Evolutionary conservation across 345 rosid genomes (phyloP), one percentile per base, ranked within the genome.

Genomic region (Combretum micranthum): DNA sequence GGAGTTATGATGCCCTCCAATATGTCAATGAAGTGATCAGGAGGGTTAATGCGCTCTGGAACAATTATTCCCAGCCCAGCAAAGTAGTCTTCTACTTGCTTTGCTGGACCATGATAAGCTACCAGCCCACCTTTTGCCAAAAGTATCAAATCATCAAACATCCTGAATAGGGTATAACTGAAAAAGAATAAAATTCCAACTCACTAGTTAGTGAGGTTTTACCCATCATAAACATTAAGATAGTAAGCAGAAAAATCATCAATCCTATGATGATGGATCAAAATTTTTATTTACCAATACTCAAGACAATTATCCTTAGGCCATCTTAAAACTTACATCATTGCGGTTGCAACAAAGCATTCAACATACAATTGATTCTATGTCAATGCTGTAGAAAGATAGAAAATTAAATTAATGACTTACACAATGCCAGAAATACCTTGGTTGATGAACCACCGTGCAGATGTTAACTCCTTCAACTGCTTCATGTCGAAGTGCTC

Each of bases 391-490:
- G 39, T 32, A 32, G 39, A 32, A 32, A 32, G 10, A 32, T 11
- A 7, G 5, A 11, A 11, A 7, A 5, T 32, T 11, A 32, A 7
- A 32, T 32, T 32, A 32, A 32, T 32, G 39, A 32, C 39, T 32
- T 32, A 32, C 5, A 32, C 9, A 32, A 32, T 32, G 39, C 39
- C 39, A 32, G 1, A 1, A 46, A 62, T 72, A 83, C 96, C 98
- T 89, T 17, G 99, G 97, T 66, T 93, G 97, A 69, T 93, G 99
- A 76, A 93, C 90, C 56, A 89, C 97, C 94, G 82, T 82, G 85
- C 89, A 85, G 68, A 93, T 68, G 68, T 83, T 93, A 39, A 93
- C 99, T 39, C 97, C 97, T 78, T 85, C 90, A 19, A 89, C 90
- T n/a, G 92, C 76, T 70, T 93, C 99, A 15, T 69, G 97, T 32